Conservation (phyloP, 306 rosid genomes). For the Astragalus membranaceus region DNA sequence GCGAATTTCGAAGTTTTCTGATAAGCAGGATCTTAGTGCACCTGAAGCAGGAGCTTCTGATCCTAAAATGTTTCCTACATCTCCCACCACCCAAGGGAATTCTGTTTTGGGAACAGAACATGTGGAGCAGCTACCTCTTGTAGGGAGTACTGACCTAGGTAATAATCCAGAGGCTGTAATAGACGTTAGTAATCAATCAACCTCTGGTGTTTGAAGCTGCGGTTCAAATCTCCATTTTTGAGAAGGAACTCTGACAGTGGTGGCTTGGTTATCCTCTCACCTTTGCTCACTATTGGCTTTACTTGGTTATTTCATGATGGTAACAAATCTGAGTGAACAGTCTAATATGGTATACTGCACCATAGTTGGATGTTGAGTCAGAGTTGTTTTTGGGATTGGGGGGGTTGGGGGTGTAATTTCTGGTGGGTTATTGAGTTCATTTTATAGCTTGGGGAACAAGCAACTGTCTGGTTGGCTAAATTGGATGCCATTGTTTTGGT, state of each 20-base stretch:
- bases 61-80: constrained; percentile 23
- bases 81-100: constrained; percentile 33
- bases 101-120: constrained; percentile 20
- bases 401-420: constrained; percentile 7
- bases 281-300: constrained; percentile 17
- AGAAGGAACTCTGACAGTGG: constrained; percentile 16
- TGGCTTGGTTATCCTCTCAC: constrained; percentile 21
- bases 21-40: constrained; percentile 19
- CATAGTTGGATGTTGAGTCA: constrained; percentile 1
- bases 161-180: constrained; percentile 27
- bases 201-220: constrained; percentile 20
- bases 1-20: constrained; percentile 22
- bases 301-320: constrained; percentile 14
- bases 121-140: constrained; percentile 29
- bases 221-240: constrained; percentile 10
- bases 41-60: constrained; percentile 35
- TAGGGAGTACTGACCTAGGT: constrained; percentile 19
- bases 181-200: constrained; percentile 24
- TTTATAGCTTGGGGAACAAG: neutral
- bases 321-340: neutral
- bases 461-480: neutral
- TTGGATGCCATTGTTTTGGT: constrained; percentile 23
- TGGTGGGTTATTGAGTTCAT: neutral
- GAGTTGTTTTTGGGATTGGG: neutral
- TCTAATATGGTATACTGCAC: constrained; percentile 15